These are phyloP conservation scores for Globisporangium alternatum DNA, from an alignment of 352 stramenopile species.

Conservation along the genomic window DNA sequence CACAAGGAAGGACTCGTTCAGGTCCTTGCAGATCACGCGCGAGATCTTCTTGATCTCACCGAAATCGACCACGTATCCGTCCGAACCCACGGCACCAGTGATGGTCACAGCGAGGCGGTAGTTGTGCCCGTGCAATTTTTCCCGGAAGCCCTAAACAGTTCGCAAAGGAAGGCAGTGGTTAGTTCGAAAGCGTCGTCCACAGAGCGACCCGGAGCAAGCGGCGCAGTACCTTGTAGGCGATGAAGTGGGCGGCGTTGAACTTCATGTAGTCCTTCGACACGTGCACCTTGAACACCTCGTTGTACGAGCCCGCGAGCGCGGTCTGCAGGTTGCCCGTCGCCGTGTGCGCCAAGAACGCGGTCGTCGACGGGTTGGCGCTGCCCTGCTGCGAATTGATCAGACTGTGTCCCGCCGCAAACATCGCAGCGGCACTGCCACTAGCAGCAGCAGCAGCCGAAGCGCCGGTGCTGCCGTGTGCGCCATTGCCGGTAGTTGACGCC, in stretches of 20 bases:
- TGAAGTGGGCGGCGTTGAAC: conserved; percentile 89
- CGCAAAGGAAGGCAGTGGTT: background rate
- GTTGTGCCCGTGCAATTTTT: conserved; percentile 97
- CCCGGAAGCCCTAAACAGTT: conserved; percentile 85
- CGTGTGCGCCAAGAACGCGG: conserved; percentile 14
- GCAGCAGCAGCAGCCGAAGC: background rate
- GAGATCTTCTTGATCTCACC: conserved; percentile 96
- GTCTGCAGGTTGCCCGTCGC: conserved; percentile 10
- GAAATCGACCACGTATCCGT: conserved; percentile 98
- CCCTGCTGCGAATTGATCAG: conserved; percentile 2
- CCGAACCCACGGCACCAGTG: conserved; percentile 76
- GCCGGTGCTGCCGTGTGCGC: background rate
- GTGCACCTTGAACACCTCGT: conserved; percentile 85
- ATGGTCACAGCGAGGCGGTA: conserved; percentile 94
- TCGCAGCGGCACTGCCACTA: background rate
- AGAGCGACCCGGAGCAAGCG: background rate
- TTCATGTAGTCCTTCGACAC: conserved; percentile 92
- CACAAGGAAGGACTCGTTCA: conserved; percentile 98
- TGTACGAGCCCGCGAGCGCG: conserved; percentile 33
- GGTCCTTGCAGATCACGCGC: conserved; percentile 92
- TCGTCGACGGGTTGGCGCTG: conserved; percentile 1
- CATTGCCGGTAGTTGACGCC: background rate
- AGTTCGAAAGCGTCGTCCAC: background rate
- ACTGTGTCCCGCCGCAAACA: background rate
- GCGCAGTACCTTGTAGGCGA: conserved; percentile 75